Conservation (phyloP, 2,329 filamentous ascomycete species). For the Colletotrichum sojae region DNA sequence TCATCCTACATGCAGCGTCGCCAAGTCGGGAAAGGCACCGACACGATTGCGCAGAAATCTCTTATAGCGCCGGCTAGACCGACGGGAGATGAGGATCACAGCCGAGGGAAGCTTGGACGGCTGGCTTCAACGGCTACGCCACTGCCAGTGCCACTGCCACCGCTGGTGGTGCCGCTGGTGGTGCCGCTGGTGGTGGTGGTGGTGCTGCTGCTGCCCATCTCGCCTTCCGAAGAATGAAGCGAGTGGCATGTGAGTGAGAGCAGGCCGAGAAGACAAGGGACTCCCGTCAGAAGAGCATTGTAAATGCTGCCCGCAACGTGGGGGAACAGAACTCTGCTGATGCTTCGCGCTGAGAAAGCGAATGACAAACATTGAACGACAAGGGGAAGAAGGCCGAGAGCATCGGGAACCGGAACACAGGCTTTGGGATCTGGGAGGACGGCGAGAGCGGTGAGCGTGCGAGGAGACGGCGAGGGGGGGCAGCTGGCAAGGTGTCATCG, state of each 20-base stretch:
- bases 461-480: background rate
- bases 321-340: slow-evolving; percentile 26
- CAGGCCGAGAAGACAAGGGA: background rate
- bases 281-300: background rate
- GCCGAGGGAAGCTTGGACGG: background rate
- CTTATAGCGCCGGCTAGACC: slow-evolving; percentile 15
- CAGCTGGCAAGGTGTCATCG: slow-evolving; percentile 15
- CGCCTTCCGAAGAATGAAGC: background rate
- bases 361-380: slow-evolving; percentile 25
- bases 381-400: background rate
- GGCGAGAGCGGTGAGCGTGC: background rate
- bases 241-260: slow-evolving; percentile 20
- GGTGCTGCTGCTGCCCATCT: too few species aligned
- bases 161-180: too few species aligned
- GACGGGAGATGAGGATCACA: slow-evolving; percentile 21
- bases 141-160: background rate
- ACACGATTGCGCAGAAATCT: slow-evolving; percentile 1
- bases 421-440: background rate
- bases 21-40: slow-evolving; percentile 14
- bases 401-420: slow-evolving; percentile 1
- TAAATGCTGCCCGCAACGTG: slow-evolving; percentile 11
- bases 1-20: slow-evolving; percentile 24
- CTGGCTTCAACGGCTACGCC: background rate
- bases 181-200: too few species aligned
- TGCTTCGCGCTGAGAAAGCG: background rate